Evolutionary conservation across 768 basidiomycete species (phyloP).

Genomic region (Xerocomellus amylosporus): DNA sequence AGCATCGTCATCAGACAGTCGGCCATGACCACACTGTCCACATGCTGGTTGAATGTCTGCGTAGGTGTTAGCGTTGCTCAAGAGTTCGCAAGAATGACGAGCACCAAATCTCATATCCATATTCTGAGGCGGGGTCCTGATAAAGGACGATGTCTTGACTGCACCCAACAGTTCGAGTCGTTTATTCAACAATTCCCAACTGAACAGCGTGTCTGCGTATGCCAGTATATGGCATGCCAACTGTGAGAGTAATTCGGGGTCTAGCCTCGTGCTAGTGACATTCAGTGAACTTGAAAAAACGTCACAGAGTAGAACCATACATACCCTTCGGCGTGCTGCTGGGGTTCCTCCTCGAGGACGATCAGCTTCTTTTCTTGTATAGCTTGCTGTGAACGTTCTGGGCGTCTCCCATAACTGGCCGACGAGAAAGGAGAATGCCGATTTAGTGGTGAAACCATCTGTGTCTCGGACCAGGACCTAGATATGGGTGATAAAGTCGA

Average conservation of each 20-base stretch:
- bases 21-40: slow-evolving; percentile 37
- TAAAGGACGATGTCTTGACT: slow-evolving; percentile 38
- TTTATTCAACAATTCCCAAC: slow-evolving; percentile 71
- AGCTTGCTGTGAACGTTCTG: slow-evolving; percentile 39
- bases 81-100: not conserved
- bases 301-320: not conserved
- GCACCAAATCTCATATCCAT: slow-evolving; percentile 38
- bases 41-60: slow-evolving; percentile 52
- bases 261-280: slow-evolving; percentile 8
- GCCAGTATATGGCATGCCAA: slow-evolving; percentile 54
- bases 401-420: slow-evolving; percentile 37
- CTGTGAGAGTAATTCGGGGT: slow-evolving; percentile 38
- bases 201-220: slow-evolving; percentile 73
- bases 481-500: slow-evolving; percentile 38
- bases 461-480: slow-evolving; percentile 57
- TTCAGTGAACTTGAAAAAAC: not conserved
- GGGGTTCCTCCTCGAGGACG: slow-evolving; percentile 29
- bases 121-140: slow-evolving; percentile 23
- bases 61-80: slow-evolving; percentile 2
- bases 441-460: slow-evolving; percentile 25
- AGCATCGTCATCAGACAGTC: slow-evolving; percentile 33
- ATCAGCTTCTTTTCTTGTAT: slow-evolving; percentile 40
- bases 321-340: slow-evolving; percentile 15
- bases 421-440: slow-evolving; percentile 43
- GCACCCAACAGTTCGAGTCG: slow-evolving; percentile 72